phyloP scores from a whole-genome alignment of 1,139 yeast species.

The Debaryomyces sp. region DNA sequence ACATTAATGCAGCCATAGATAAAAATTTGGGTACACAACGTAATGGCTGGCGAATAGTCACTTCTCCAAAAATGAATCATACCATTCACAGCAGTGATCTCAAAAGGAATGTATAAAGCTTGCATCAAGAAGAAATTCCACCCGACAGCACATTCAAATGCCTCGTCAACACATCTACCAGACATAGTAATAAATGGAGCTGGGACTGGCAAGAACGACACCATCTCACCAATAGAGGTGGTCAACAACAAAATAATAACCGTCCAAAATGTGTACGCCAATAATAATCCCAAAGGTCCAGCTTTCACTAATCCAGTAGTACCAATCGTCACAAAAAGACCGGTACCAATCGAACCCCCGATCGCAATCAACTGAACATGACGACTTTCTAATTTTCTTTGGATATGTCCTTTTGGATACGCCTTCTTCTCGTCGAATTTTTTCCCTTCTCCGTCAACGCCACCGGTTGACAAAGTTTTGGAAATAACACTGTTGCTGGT shows the following conservation, averaged over 20 bases:
- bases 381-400: constrained; percentile 18
- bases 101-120: constrained; percentile 78
- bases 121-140: constrained; percentile 82
- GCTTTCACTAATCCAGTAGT: constrained; percentile 39
- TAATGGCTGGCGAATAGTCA: constrained; percentile 70
- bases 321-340: constrained; percentile 50
- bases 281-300: constrained; percentile 52
- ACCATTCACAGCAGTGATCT: constrained; percentile 77
- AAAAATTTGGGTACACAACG: constrained; percentile 62
- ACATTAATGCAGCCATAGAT: constrained; percentile 66
- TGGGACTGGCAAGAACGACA: constrained; percentile 70
- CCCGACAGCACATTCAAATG: constrained; percentile 76
- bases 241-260: constrained; percentile 61
- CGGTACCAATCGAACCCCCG: constrained; percentile 39
- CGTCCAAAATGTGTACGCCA: constrained; percentile 47
- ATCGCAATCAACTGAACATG: constrained; percentile 39
- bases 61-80: constrained; percentile 80
- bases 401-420: constrained; percentile 4
- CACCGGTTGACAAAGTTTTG: not conserved
- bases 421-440: not conserved
- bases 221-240: constrained; percentile 81
- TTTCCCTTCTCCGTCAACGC: not conserved
- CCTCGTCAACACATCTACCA: constrained; percentile 61
- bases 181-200: constrained; percentile 63
- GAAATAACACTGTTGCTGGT: constrained; percentile 1